Conservation (phyloP, 331 rosid species). For the Pyrus hybrid region DNA sequence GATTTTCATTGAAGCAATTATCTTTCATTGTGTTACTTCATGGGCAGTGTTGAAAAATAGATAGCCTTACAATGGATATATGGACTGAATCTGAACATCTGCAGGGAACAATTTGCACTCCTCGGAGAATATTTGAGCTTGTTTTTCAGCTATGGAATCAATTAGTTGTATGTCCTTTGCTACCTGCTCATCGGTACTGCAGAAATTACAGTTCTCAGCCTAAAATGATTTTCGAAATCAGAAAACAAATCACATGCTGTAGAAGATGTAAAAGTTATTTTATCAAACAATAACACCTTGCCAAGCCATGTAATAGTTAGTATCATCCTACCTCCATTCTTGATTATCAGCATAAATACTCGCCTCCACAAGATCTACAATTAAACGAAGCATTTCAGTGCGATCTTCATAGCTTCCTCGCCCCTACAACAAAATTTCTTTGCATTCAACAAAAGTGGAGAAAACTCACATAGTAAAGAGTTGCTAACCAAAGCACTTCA, state of each 20-base stretch:
- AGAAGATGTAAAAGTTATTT: not conserved
- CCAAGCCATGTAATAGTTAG: not conserved
- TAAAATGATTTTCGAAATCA: not conserved
- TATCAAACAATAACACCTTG: not conserved
- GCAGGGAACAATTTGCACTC: conserved; percentile 95
- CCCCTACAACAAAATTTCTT: conserved; percentile 43
- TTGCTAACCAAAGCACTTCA: not conserved
- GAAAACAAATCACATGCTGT: not conserved
- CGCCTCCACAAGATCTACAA: conserved; percentile 96
- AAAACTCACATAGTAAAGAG: not conserved
- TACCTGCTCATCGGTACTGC: conserved; percentile 90
- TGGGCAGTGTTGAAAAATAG: not conserved
- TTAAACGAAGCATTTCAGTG: conserved; percentile 84
- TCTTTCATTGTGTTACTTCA: not conserved
- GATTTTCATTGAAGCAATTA: not conserved
- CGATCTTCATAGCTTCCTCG: conserved; percentile 98
- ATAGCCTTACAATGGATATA: conserved; percentile 71
- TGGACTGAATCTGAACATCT: conserved; percentile 95
- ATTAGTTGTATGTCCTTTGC: conserved; percentile 82
- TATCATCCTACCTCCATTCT: conserved; percentile 75
- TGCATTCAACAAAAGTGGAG: not conserved
- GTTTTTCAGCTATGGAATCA: conserved; percentile 87
- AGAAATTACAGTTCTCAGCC: conserved; percentile 25
- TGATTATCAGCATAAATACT: conserved; percentile 86
- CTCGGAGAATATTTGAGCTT: conserved; percentile 89